These are phyloP conservation scores for Globisporangium paroecandrum DNA, from an alignment of 352 stramenopile species.

Conservation along the genomic window DNA sequence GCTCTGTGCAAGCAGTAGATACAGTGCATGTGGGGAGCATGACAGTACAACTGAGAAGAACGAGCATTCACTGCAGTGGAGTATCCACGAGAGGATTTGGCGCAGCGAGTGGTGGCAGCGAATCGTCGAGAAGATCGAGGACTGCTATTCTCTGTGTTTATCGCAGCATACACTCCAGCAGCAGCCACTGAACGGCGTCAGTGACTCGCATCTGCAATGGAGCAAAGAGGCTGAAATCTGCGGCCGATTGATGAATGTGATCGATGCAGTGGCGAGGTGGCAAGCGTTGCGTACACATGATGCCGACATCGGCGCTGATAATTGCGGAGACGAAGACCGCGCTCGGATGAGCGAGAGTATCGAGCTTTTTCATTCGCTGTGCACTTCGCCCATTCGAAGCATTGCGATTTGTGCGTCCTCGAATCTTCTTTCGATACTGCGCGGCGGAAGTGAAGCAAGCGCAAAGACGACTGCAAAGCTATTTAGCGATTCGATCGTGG, in stretches of 20 bases:
- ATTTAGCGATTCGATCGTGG: neutral
- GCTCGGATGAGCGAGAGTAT: slow-evolving; percentile 8
- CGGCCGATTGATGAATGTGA: neutral
- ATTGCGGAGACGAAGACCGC: neutral
- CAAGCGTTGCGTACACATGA: neutral
- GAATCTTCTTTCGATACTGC: neutral
- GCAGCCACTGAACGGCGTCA: neutral
- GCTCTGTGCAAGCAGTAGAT: neutral
- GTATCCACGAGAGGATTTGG: slow-evolving; percentile 6
- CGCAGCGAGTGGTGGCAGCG: slow-evolving; percentile 1
- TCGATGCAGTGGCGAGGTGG: neutral
- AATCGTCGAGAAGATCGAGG: slow-evolving; percentile 4
- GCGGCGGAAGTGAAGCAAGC: neutral
- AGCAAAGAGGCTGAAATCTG: neutral
- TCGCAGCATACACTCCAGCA: neutral
- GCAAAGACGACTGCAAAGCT: neutral
- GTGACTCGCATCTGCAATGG: neutral
- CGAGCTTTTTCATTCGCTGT: neutral
- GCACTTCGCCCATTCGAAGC: neutral
- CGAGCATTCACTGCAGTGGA: neutral
- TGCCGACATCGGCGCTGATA: neutral
- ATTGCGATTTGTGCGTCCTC: slow-evolving; percentile 5
- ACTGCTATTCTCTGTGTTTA: slow-evolving; percentile 4
- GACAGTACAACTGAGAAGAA: too few relatives aligned
- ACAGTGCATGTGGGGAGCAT: neutral